A percentile compares a stretch with the other conserved stretches of the same genome.
Conservation (phyloP, 2,329 filamentous ascomycete genomes). For the Cytospora piceae region DNA sequence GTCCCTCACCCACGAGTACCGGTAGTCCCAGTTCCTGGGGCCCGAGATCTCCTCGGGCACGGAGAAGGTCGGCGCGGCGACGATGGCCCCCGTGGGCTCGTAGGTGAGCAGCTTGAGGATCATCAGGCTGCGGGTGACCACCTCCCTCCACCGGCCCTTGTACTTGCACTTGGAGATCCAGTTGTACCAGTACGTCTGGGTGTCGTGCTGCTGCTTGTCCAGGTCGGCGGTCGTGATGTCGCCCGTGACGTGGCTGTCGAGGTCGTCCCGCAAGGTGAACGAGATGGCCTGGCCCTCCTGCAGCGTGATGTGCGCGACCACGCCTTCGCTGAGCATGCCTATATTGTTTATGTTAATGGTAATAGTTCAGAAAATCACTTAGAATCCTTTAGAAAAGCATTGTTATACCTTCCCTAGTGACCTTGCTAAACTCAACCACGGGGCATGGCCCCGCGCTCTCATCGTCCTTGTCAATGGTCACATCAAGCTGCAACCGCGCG, state of each 20-base stretch:
- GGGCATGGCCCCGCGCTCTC: conserved; percentile 52
- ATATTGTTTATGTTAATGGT: not conserved
- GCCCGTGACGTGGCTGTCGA: conserved; percentile 59
- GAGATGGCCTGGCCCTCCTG: conserved; percentile 70
- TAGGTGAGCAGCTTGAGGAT: conserved; percentile 78
- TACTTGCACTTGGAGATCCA: conserved; percentile 75
- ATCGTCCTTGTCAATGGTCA: conserved; percentile 66
- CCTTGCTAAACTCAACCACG: conserved; percentile 58
- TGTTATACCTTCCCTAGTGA: conserved; percentile 46
- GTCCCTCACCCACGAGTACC: conserved; percentile 80
- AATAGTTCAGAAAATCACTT: not conserved
- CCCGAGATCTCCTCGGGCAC: conserved; percentile 76
- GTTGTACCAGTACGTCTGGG: conserved; percentile 72
- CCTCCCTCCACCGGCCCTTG: conserved; percentile 72
- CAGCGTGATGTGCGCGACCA: conserved; percentile 63
- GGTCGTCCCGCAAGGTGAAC: conserved; percentile 68
- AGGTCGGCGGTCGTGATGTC: conserved; percentile 62
- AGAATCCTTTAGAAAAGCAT: too few species aligned
- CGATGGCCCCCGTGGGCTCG: conserved; percentile 77
- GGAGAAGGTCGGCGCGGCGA: conserved; percentile 77
- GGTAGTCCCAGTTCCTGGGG: conserved; percentile 68
- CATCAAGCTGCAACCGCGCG: conserved; percentile 65
- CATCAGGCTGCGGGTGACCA: conserved; percentile 71
- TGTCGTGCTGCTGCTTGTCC: conserved; percentile 68
- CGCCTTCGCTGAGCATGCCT: conserved; percentile 61